Evolutionary conservation across 2,329 filamentous ascomycete genomes (phyloP), one percentile per base, ranked within the genome.

Genomic region (Dactylellina drechsleri): DNA sequence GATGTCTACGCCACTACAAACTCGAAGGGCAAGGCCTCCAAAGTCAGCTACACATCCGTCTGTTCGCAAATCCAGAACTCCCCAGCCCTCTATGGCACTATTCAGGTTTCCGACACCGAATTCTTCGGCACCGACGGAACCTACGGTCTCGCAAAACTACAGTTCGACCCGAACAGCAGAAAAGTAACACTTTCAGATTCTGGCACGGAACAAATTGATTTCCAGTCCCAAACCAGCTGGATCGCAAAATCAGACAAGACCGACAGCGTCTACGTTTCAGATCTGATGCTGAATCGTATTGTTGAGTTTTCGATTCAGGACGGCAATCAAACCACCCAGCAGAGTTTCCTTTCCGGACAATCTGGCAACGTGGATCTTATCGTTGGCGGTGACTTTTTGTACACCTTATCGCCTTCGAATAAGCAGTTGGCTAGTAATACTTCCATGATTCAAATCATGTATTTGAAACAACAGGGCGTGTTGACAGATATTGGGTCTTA

Each of bases 201-300:
- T 41, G 82, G 81, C n/a, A 82, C 80, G 54, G 81, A 82, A n/a
- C 77, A 79, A 0, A 81, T 90, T 12, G 81, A 81, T 0, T 85
- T 83, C 43, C 88, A 90, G 78, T 80, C 74, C 5, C 86, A 86
- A 0, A 88, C 86, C 0, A 90, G 87, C 80, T 90, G 88, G 88
- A 83, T 82, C 0, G 82, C 86, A 0, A 81, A 88, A 47, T 86
- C 85, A 0, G 68, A 81, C 0, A 79, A 81, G 0, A 87, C 85
- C 0, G 80, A 82, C 6, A 86, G 83, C 0, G 86, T 85, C 0
- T 90, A 87, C 70, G 86, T 90, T 2, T 86, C 87, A 0, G 88
- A 90, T 76, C 86, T 85, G 0, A 84, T 68, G 0, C 77, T 81
- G 1, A 85, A 88, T 78, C 82, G 84, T 2, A 77, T 90, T 0